Base-by-base conservation (phyloP, 169 alveolate genomes). In the Plasmodium knowlesi region DNA sequence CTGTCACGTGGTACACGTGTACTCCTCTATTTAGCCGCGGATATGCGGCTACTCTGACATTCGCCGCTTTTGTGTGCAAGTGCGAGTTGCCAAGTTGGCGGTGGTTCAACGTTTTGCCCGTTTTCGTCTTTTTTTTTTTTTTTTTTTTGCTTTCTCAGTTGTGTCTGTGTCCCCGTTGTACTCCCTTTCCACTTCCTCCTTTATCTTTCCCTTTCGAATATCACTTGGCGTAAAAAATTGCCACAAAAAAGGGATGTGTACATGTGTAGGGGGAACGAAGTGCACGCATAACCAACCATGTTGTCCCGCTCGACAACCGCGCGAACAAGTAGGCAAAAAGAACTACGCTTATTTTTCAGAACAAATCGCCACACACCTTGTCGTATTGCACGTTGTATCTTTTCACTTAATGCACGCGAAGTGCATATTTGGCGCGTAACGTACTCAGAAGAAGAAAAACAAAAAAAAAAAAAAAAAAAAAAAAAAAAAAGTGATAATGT, bases 371-470 rank as follows among this genome's bases (percentile, higher is more conserved):
- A 67, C 76, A 14, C 76, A 67, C 76, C 19, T 50, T 16, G 61
- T 50, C 61, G 22, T 3, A 50, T 50, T 50, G 22, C 19, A 50
- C 61, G 61, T 50, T 50, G 61, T 50, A 50, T 50, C 61, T 67
- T 67, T 67, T 67, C 76, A 67, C 76, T 25, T 67, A 28, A 67
- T 67, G 76, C 76, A 67, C 76, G 76, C 76, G 5, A 67, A 67
- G 76, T 67, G 76, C 76, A 67, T 67, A 22, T 67, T 61, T 67
- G 12, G 5, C 37, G 25, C 32, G 76, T 39, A 6, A 25, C 37
- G 76, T 22, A 28, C 37, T 34, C 41, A n/a, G 37, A 67, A 67
- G 30, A 67, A 67, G 28, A 14, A 61, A 61, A 61, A 61, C 1
- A 61, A 67, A 67, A 67, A 67, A 67, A 67, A 61, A 61, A 61